Evolutionary conservation across 2,329 filamentous ascomycete species (phyloP), one percentile per base, ranked within the genome.

Genomic region (Plenodomus lindquistii): DNA sequence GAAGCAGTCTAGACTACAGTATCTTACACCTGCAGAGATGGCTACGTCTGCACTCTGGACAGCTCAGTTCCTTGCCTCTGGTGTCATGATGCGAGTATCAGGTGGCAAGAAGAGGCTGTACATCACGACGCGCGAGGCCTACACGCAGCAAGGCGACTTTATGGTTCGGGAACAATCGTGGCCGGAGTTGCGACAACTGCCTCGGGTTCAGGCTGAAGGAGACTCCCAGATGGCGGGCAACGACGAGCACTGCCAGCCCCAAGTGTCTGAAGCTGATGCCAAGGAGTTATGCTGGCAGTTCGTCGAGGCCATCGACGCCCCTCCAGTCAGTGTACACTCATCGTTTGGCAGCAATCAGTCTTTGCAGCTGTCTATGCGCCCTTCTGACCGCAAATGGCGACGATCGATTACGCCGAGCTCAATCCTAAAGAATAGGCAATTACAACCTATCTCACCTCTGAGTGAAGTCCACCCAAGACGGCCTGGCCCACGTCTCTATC

Each of bases 111-210:
- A 85, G 52, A 81, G 88, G 8, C 79, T 93, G 11, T 93, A 88
- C 71, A 79, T 92, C 48, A 93, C 89, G 1, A 86, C 89, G 49
- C 82, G 85, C 3, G 85, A 88, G 57, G 86, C 86, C 1, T 93
- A 93, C 56, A 73, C 89, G 2, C 89, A 93, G 63, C 81, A 85
- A 52, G 69, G 50, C 10, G 46, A 53, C 17, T 53, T 53, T 22
- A 24, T 50, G 13, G 42, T 46, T 7, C 49, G 49, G 42, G 50
- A 53, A 17, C 50, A 53, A 40, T 46, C 83, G 1, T 93, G 89
- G 89, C 84, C 85, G 57, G 80, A 79, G 38, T 70, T 92, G 9
- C 81, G 84, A 27, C 80, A 85, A 57, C 74, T 91, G 19, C 83
- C 81, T 40, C 79, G 83, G 4, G 75, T 82, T 17, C 80, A 81